phyloP scores from a whole-genome alignment of 352 stramenopile genomes.

The Phytopythium kandeliae region DNA sequence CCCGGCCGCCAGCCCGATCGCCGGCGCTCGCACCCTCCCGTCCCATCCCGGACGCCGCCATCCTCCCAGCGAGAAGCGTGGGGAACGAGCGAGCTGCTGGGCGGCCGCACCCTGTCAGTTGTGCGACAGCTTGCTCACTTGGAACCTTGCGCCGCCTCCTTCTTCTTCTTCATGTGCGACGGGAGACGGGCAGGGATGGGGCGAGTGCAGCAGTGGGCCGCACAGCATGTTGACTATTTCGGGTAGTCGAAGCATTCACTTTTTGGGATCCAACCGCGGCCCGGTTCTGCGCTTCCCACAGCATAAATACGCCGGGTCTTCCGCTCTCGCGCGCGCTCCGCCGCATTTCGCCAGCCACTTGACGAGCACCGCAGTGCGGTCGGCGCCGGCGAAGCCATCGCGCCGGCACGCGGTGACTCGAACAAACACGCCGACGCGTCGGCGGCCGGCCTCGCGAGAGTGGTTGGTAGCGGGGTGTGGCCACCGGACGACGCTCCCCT shows the following conservation, averaged over 20 bases:
- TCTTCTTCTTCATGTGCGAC: not conserved
- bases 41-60: no score
- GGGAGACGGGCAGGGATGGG: not conserved
- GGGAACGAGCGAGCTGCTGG: no score
- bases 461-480: not conserved
- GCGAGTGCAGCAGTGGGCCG: constrained; percentile 2
- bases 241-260: constrained; percentile 5
- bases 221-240: constrained; percentile 6
- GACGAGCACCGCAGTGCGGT: no score
- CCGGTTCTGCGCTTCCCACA: not conserved
- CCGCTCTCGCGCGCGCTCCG: not conserved
- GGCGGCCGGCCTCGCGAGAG: no score
- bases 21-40: no score
- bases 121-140: constrained; percentile 1
- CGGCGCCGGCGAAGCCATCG: not conserved
- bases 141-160: not conserved
- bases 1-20: no score
- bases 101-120: no score
- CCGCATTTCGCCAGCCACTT: constrained; percentile 2
- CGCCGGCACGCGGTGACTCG: not conserved
- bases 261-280: constrained; percentile 8
- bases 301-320: constrained; percentile 6
- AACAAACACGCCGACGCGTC: no score
- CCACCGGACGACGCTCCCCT: no score
- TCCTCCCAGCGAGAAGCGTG: no score